A percentile compares a stretch with the other conserved stretches of the same genome.
Conservation (phyloP, 2,329 filamentous ascomycete genomes). For the Trichoderma sp. region DNA sequence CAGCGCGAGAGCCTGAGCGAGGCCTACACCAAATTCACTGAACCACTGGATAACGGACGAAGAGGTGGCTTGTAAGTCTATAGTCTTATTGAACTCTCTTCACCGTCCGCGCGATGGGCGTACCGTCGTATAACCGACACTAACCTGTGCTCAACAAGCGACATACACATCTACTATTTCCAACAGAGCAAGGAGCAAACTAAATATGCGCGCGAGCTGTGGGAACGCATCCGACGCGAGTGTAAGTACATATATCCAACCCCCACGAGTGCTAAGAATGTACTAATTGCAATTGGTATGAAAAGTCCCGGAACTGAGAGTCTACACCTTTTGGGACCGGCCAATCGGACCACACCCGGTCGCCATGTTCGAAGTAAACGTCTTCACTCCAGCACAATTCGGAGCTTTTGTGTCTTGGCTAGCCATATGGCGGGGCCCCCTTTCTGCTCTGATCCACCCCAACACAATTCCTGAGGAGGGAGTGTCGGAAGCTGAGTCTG, state of each 20-base stretch:
- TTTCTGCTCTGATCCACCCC: slow-evolving; percentile 78
- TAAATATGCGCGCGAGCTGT: slow-evolving; percentile 68
- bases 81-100: not conserved
- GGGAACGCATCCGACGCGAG: slow-evolving; percentile 76
- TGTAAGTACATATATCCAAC: slow-evolving; percentile 51
- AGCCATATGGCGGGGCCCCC: slow-evolving; percentile 73
- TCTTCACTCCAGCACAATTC: slow-evolving; percentile 83
- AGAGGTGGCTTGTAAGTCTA: slow-evolving; percentile 69
- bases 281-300: slow-evolving; percentile 10
- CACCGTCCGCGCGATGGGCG: not conserved
- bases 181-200: slow-evolving; percentile 61
- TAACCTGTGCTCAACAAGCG: slow-evolving; percentile 42
- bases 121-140: not conserved
- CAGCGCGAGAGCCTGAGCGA: slow-evolving; percentile 58
- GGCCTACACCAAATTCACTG: slow-evolving; percentile 68
- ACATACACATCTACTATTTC: slow-evolving; percentile 83
- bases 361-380: slow-evolving; percentile 89
- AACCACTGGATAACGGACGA: slow-evolving; percentile 63
- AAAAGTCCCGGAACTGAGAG: slow-evolving; percentile 76
- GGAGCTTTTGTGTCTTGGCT: slow-evolving; percentile 87
- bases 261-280: not conserved
- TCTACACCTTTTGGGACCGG: slow-evolving; percentile 74
- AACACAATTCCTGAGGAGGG: slow-evolving; percentile 61
- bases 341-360: slow-evolving; percentile 80
- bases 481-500: slow-evolving; percentile 31